Percentiles rank a stretch among this genome's conserved stretches.
phyloP scores from a whole-genome alignment of 495 filamentous ascomycete genomes.

The Astrocystis sublimbata region DNA sequence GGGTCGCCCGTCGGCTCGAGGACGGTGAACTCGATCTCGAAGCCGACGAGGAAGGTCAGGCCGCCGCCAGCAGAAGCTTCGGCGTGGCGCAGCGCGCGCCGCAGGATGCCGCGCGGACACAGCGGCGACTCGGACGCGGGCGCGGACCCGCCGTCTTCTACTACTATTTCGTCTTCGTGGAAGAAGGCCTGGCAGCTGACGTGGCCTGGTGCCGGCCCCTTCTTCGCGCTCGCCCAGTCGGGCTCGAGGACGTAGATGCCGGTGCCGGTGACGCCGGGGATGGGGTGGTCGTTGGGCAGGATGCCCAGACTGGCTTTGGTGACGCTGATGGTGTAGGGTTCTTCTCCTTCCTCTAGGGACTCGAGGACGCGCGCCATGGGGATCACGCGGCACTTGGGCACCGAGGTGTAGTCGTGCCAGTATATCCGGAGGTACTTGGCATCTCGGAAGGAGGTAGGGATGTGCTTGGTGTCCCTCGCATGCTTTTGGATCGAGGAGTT shows the following conservation, averaged over 20 bases:
- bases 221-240: constrained; percentile 59
- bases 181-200: constrained; percentile 66
- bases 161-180: constrained; percentile 52
- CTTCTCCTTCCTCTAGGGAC: constrained; percentile 52
- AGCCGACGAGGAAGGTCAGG: constrained; percentile 64
- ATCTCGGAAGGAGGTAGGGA: constrained; percentile 5
- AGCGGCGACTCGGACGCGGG: constrained; percentile 41
- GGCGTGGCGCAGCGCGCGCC: constrained; percentile 51
- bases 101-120: constrained; percentile 63
- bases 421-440: constrained; percentile 69
- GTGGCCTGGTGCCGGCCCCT: constrained; percentile 53
- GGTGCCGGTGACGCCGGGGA: constrained; percentile 43
- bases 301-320: constrained; percentile 56
- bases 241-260: constrained; percentile 65
- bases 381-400: constrained; percentile 66
- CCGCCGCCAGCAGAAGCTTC: constrained; percentile 43
- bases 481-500: not conserved
- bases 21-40: constrained; percentile 83
- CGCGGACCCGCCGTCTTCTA: no score
- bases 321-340: constrained; percentile 54
- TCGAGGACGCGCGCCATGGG: constrained; percentile 65
- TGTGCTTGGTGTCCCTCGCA: not conserved
- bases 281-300: constrained; percentile 57
- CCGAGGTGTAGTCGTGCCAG: constrained; percentile 78
- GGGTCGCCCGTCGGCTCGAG: constrained; percentile 45